Evolutionary conservation across 75 land plant species (phyloP), one percentile per base, ranked within the genome.

Genomic region (Gnetum montanum): DNA sequence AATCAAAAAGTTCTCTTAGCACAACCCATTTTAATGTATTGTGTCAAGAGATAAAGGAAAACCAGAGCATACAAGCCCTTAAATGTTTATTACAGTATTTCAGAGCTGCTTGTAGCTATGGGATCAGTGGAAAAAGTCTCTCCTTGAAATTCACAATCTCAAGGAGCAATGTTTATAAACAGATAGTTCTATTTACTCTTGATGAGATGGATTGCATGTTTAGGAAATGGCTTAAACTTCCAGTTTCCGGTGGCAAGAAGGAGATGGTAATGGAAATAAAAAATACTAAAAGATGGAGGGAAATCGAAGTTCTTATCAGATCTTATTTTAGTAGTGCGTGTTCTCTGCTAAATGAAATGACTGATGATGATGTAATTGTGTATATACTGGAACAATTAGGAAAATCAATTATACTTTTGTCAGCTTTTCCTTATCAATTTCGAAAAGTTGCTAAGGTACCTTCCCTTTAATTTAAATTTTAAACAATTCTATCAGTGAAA

Each of bases 101-200:
- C 64, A 69, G 85, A 6, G 68, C 74, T 37, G 87, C 88, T 44
- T 89, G 96, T 50, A 85, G 74, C 43, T 82, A 80, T 61, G 85
- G 91, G 34, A 61, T 54, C 30, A 70, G 72, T 43, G 69, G 53
- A 16, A 35, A 57, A 34, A 69, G 69, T 37, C 44, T 68, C 25
- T 52, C 31, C 12, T 44, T 65, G 19, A 58, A 47, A 4, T 49
- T 47, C 24, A 68, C 56, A 46, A 58, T 88, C 49, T 38, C 63
- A 34, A 81, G 74, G 45, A 73, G 71, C 57, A 78, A 75, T 34
- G 69, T 68, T 45, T 90, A 78, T 61, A 73, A 74, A 60, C 81
- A 70, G 37, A 61, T 86, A n/a, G 55, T 86, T 65, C 67, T 68
- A 6, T 83, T 76, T 64, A 70, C 82, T 22, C 81, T 95, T 23